Percentiles rank a stretch among this genome's conserved stretches.
Conservation (phyloP, 768 basidiomycete genomes). For the Auriscalpium orientale region DNA sequence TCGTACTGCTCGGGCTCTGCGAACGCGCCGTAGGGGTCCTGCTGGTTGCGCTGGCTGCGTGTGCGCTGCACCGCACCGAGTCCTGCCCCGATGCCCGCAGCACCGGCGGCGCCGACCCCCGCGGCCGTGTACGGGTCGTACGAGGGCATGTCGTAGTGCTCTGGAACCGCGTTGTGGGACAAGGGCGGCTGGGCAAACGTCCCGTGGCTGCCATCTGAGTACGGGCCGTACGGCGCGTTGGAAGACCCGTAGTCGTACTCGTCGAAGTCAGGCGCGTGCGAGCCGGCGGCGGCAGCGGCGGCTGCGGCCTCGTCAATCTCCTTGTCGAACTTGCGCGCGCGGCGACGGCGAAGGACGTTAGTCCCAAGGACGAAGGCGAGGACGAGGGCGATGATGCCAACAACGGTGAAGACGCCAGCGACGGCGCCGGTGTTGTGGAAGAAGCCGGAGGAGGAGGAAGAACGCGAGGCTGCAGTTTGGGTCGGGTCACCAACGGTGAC, state of each 20-base stretch:
- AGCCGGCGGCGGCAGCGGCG: conserved; percentile 48
- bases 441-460: conserved; percentile 38
- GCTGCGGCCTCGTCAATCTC: conserved; percentile 68
- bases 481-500: conserved; percentile 1
- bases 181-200: conserved; percentile 38
- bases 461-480: neutral
- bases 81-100: conserved; percentile 33
- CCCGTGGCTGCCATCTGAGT: conserved; percentile 50
- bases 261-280: conserved; percentile 39
- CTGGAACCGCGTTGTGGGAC: conserved; percentile 30
- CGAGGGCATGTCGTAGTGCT: conserved; percentile 36
- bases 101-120: conserved; percentile 20
- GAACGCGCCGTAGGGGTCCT: conserved; percentile 33
- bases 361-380: conserved; percentile 46
- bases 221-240: conserved; percentile 25
- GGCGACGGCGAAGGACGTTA: conserved; percentile 52
- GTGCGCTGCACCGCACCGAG: conserved; percentile 21
- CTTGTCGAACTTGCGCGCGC: conserved; percentile 57
- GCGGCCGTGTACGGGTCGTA: conserved; percentile 29
- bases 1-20: conserved; percentile 22
- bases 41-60: conserved; percentile 22
- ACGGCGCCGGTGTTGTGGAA: conserved; percentile 68
- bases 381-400: conserved; percentile 51
- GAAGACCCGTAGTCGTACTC: conserved; percentile 31
- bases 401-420: conserved; percentile 63